Conservation (phyloP, 1,284 basidiomycete genomes). For the Ustilago bromivora region DNA sequence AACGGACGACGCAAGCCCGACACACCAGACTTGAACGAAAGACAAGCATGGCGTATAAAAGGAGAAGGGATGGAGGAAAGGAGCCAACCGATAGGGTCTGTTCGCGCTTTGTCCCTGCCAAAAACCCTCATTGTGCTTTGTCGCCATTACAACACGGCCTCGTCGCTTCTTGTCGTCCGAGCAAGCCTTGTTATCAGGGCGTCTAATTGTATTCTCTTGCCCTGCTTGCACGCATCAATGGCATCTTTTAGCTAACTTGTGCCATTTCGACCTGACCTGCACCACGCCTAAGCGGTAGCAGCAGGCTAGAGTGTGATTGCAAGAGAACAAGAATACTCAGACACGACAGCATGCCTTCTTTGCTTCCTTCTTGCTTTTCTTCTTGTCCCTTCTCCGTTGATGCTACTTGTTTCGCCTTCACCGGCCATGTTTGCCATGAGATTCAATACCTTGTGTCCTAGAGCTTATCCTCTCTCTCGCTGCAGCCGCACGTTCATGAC, state of each 20-base stretch:
- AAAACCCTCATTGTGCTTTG: not conserved
- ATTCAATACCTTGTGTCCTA: not conserved
- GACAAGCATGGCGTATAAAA: constrained; percentile 11
- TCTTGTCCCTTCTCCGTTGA: not conserved
- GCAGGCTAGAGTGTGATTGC: not conserved
- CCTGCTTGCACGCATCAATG: not conserved
- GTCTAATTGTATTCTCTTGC: not conserved
- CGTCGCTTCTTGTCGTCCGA: not conserved
- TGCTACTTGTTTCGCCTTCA: not conserved
- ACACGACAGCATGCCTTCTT: not conserved
- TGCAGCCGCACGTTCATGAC: not conserved
- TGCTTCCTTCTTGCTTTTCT: not conserved
- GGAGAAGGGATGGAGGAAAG: not conserved
- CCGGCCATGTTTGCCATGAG: not conserved
- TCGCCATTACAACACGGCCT: constrained; percentile 1
- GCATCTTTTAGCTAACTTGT: not conserved
- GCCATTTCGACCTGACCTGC: not conserved
- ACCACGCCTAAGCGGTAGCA: not conserved
- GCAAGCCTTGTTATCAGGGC: not conserved
- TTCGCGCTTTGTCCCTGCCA: not conserved
- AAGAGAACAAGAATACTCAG: not conserved
- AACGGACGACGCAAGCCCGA: constrained; percentile 12
- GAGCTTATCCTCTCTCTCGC: not conserved
- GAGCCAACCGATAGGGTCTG: constrained; percentile 6
- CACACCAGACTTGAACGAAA: not conserved